Evolutionary conservation across 805 yeast species (phyloP).

Genomic region (Yamadazyma tumulicola): DNA sequence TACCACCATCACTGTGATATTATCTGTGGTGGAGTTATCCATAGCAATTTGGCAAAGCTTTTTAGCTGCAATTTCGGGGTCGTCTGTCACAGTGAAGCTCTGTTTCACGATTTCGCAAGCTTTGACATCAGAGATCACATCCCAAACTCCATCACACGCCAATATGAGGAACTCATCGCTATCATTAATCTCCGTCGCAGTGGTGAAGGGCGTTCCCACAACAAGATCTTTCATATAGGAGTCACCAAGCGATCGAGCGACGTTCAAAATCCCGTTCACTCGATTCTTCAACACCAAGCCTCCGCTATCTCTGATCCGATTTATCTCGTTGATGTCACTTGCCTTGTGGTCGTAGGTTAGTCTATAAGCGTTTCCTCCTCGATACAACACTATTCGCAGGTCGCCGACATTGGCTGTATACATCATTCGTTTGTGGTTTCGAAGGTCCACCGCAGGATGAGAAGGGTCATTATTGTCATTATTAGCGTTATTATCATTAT

Average conservation of each 20-base stretch:
- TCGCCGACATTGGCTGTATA: constrained; percentile 97
- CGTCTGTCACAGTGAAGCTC: constrained; percentile 32
- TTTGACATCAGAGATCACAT: constrained; percentile 78
- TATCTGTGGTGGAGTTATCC: constrained; percentile 79
- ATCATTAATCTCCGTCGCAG: constrained; percentile 68
- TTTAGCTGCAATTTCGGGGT: constrained; percentile 66
- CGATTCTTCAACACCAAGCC: constrained; percentile 87
- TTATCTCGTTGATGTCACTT: constrained; percentile 71
- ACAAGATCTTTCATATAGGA: constrained; percentile 87
- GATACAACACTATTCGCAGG: constrained; percentile 73
- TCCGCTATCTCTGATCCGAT: constrained; percentile 72
- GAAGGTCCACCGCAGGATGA: no score
- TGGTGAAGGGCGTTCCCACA: constrained; percentile 87
- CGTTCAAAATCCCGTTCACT: constrained; percentile 94
- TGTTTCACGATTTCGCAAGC: constrained; percentile 72
- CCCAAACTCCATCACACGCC: constrained; percentile 98
- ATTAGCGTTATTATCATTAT: constrained; percentile 10
- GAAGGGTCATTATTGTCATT: constrained; percentile 2
- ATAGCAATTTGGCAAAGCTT: constrained; percentile 70
- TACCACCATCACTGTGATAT: constrained; percentile 90
- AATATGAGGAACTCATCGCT: constrained; percentile 77
- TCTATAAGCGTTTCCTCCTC: constrained; percentile 72
- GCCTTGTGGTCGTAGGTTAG: constrained; percentile 94
- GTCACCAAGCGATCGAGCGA: constrained; percentile 90
- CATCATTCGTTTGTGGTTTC: constrained; percentile 66